Evolutionary conservation across 306 rosid genomes (phyloP), one percentile per base, ranked within the genome.

Genomic region (Medicago ruthenica): DNA sequence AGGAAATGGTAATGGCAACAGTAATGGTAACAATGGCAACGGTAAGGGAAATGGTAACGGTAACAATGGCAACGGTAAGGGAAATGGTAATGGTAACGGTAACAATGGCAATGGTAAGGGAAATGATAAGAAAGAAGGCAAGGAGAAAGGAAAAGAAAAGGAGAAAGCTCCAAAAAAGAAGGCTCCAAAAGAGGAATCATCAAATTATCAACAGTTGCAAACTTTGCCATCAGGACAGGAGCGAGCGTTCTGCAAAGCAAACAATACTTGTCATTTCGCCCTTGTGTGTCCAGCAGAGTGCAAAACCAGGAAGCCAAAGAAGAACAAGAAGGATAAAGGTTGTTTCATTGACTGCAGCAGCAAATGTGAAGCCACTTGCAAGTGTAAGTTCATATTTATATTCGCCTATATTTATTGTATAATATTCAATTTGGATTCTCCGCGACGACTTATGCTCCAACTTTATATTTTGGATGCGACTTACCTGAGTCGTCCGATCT

Each of bases 341-440:
- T 89, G 97, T 59, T 88, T 83, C 78, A 7, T 92, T 3, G 81
- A 92, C 57, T 87, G 96, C 59, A 80, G 87, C 77, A 89, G 82
- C 91, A 88, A 85, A 79, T 91, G 93, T 68, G 97, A 91, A 88
- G 90, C 80, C 79, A 91, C 92, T 58, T 89, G 97, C 95, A 92
- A 85, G 86, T 11, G 97, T 88, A 89, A 88, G 86, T 64, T 50
- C 51, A 74, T 6, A 5, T 39, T 1, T 41, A 11, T 62, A 31
- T 15, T 36, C 6, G 5, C 1, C 0, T 21, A 21, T 21, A 10
- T 61, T 7, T 34, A 7, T 34, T 9, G 13, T 54, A 9, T 55
- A 55, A 20, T 20, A 1, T 55, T 9, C 31, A 4, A 55, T 55
- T 20, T 55, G 3, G 31, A 9, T 54, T 54, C 60, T 54, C 12